phyloP scores from a whole-genome alignment of 1,284 basidiomycete genomes.

The Mycosarcoma maydis region DNA sequence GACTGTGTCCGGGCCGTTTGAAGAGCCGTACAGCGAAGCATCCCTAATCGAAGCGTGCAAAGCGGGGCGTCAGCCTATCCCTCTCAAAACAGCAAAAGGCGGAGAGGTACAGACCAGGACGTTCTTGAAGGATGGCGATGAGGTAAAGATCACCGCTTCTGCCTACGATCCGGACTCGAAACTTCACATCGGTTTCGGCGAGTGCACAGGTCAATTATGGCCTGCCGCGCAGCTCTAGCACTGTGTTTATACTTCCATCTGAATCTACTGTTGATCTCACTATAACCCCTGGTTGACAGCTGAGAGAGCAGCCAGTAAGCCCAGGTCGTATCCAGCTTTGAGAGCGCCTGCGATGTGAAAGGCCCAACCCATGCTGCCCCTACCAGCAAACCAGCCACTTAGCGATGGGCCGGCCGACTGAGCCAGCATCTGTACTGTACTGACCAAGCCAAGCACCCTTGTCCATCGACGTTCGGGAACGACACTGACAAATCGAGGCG shows the following conservation, averaged over 20 bases:
- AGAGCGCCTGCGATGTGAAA: constrained; percentile 18
- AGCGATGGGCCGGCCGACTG: constrained; percentile 20
- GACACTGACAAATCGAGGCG: constrained; percentile 11
- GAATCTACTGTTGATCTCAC: not conserved
- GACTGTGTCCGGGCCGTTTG: constrained; percentile 19
- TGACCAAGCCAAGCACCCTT: constrained; percentile 15
- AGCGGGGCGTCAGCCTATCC: constrained; percentile 11
- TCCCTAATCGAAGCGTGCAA: constrained; percentile 19
- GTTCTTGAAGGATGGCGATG: constrained; percentile 8
- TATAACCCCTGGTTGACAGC: constrained; percentile 3
- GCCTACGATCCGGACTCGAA: constrained; percentile 10
- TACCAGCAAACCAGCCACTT: constrained; percentile 15
- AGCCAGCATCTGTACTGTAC: constrained; percentile 20
- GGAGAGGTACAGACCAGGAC: constrained; percentile 3
- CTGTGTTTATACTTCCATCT: not conserved
- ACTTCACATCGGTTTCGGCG: constrained; percentile 13
- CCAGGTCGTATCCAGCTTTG: constrained; percentile 23
- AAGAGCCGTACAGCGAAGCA: constrained; percentile 10
- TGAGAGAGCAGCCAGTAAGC: constrained; percentile 16
- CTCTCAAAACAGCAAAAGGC: constrained; percentile 2
- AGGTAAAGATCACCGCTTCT: constrained; percentile 6
- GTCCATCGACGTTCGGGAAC: constrained; percentile 13
- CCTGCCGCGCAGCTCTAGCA: constrained; percentile 1
- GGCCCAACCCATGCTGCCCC: constrained; percentile 16
- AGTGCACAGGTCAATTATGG: constrained; percentile 9